Percentiles rank a stretch among this genome's conserved stretches.
Evolutionary conservation across 2,329 filamentous ascomycete genomes (phyloP).

Genomic region (Emericellopsis atlantica): DNA sequence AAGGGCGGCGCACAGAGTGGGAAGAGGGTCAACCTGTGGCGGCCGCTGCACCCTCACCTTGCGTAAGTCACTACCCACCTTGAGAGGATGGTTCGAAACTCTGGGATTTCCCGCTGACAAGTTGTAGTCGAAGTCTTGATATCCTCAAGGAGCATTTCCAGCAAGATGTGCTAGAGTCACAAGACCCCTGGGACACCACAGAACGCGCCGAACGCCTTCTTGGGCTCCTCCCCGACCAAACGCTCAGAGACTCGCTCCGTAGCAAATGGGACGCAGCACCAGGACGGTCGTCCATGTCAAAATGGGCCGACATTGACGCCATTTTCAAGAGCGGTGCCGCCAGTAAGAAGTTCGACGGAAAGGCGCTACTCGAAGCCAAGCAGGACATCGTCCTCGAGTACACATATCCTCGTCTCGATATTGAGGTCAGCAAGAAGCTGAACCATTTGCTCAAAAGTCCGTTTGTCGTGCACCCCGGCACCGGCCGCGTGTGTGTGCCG

Average conservation of each 20-base stretch:
- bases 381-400: slow-evolving; percentile 96
- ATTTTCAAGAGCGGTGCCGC: slow-evolving; percentile 61
- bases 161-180: slow-evolving; percentile 64
- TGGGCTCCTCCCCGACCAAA: slow-evolving; percentile 69
- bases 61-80: slow-evolving; percentile 31
- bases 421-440: slow-evolving; percentile 92
- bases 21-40: slow-evolving; percentile 72
- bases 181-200: slow-evolving; percentile 69
- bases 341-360: slow-evolving; percentile 58
- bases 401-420: slow-evolving; percentile 92
- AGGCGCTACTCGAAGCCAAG: slow-evolving; percentile 73
- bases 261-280: slow-evolving; percentile 87
- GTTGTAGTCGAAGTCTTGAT: slow-evolving; percentile 63
- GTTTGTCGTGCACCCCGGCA: slow-evolving; percentile 92
- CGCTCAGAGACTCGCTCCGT: slow-evolving; percentile 64
- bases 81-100: background rate
- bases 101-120: too few species aligned
- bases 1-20: slow-evolving; percentile 74
- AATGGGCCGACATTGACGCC: slow-evolving; percentile 90
- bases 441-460: slow-evolving; percentile 97
- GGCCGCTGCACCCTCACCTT: slow-evolving; percentile 84
- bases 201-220: slow-evolving; percentile 69
- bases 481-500: slow-evolving; percentile 87
- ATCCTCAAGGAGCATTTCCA: slow-evolving; percentile 78
- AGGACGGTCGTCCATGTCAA: slow-evolving; percentile 60